Evolutionary conservation across 805 yeast genomes (phyloP), one percentile per base, ranked within the genome.

Genomic region (Teunomyces stri): DNA sequence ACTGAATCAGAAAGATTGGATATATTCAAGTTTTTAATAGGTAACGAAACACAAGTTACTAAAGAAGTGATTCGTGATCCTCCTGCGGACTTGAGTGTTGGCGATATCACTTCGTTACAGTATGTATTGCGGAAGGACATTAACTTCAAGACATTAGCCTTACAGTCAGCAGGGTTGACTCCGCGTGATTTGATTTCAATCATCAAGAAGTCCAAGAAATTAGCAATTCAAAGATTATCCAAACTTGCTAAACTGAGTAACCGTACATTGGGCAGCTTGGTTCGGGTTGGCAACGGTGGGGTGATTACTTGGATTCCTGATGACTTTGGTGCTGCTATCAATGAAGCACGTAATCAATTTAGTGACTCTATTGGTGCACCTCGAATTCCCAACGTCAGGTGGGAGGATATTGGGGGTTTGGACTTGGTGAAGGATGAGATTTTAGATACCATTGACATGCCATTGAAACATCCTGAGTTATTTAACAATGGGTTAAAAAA

Each of bases 341-440:
- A 83, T 47, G 84, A 79, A 47, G 97, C 97, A 0, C 75, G 98
- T 59, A 83, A 81, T 58, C 90, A 88, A 61, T 91, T 86, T 65
- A 86, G 96, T 56, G 97, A 89, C 53, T 87, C 97, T 0, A 91
- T 94, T 48, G 98, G 98, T 6, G 98, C 98, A 0, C 99, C 99
- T 12, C 75, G 89, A 52, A 92, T 94, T 52, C 99, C 99, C 2
- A 82, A 87, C 58, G 98, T 94, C 5, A 83, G 83, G 51, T 94
- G 99, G 99, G 94, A 87, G 52, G 99, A 94, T 65, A 95, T 94
- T 46, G 99, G 99, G 29, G 99, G 99, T 1, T 72, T 94, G 55
- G 97, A 89, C 52, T 57, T 84, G 38, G 96, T 91, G 30, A 94
- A 94, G 62, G 90, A 84, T 56, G 97, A 92, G 58, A 92, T 94